Conservation (phyloP, 1,139 yeast genomes). For the Diutina sp. region DNA sequence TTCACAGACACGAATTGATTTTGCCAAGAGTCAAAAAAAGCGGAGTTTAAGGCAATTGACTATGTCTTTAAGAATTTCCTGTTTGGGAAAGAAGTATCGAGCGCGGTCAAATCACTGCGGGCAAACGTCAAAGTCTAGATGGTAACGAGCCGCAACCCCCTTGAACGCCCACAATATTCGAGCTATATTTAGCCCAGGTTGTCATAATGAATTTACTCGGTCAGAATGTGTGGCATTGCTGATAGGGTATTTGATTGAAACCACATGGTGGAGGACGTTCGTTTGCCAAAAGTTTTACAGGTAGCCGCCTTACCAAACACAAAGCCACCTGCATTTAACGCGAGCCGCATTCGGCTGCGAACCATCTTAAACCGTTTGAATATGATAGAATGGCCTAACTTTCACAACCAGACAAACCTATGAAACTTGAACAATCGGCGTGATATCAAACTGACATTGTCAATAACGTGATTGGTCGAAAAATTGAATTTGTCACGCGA, state of each 20-base stretch:
- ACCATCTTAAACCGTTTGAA: neutral
- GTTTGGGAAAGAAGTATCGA: neutral
- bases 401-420: neutral
- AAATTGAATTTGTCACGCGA: neutral
- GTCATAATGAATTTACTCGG: neutral
- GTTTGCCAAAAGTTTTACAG: neutral
- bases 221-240: too few relatives aligned
- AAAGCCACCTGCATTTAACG: neutral
- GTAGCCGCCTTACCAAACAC: neutral
- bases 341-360: neutral
- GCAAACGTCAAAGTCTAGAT: neutral
- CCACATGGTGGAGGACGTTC: too few relatives aligned
- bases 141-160: neutral
- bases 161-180: neutral
- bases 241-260: too few relatives aligned
- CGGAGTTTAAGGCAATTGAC: neutral
- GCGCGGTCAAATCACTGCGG: neutral
- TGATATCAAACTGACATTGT: neutral
- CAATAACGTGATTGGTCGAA: too few relatives aligned
- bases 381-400: neutral
- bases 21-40: neutral
- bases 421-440: neutral
- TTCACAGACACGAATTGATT: neutral
- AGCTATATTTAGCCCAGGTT: neutral
- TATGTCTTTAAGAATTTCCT: neutral